Conservation (phyloP, 116 monocot species). For the Zostera marina region DNA sequence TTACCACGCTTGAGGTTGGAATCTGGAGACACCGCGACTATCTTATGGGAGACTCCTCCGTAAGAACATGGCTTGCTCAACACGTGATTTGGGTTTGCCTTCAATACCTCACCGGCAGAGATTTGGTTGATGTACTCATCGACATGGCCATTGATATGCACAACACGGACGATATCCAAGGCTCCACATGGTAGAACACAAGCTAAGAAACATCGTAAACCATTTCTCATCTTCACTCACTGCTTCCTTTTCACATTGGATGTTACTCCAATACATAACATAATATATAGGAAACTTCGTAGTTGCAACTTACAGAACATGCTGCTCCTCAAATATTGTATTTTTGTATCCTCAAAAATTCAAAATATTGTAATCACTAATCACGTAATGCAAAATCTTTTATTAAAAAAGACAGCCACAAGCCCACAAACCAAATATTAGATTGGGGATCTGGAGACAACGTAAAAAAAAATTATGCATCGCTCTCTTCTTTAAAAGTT, state of each 20-base stretch:
- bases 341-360: too few relatives aligned
- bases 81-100: constrained; percentile 13
- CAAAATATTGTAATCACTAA: too few relatives aligned
- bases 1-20: constrained; percentile 37
- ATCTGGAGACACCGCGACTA: constrained; percentile 36
- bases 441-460: too few relatives aligned
- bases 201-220: constrained; percentile 16
- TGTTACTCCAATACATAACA: too few relatives aligned
- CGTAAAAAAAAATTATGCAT: too few relatives aligned
- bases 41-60: constrained; percentile 11
- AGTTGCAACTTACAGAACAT: too few relatives aligned
- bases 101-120: constrained; percentile 13
- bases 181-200: constrained; percentile 19
- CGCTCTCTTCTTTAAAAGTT: too few relatives aligned
- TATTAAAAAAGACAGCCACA: too few relatives aligned
- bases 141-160: constrained; percentile 20
- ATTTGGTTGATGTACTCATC: constrained; percentile 16
- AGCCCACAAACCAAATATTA: too few relatives aligned
- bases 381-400: too few relatives aligned
- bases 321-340: background rate
- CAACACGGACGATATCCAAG: constrained; percentile 13
- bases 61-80: constrained; percentile 12
- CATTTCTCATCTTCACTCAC: constrained; percentile 12
- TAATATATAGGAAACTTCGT: background rate
- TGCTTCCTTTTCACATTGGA: background rate